These are phyloP conservation scores for Cladosporium austrohemisphaericum DNA, from an alignment of 2,329 filamentous ascomycete genomes.

Conservation along the genomic window DNA sequence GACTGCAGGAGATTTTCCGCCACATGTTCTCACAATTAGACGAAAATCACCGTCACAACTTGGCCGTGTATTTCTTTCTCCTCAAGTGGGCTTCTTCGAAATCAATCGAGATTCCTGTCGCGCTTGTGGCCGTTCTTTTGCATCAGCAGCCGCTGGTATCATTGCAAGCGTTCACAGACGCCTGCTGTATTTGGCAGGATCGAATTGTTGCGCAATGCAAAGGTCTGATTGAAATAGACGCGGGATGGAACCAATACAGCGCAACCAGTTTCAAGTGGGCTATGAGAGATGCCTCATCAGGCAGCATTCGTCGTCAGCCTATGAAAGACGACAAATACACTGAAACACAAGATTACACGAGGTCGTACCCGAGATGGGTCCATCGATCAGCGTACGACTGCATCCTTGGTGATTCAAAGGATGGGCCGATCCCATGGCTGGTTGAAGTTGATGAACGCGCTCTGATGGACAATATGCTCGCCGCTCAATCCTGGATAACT, in stretches of 20 bases:
- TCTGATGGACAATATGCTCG: too few relatives aligned
- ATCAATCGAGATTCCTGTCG: neutral
- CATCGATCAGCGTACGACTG: slow-evolving; percentile 10
- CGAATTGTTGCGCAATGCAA: neutral
- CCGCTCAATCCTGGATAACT: too few relatives aligned
- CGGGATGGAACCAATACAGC: too few relatives aligned
- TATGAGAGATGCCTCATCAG: neutral
- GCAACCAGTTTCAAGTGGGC: neutral
- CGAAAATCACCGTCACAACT: neutral
- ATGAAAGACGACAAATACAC: neutral
- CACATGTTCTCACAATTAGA: neutral
- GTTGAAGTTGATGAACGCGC: too few relatives aligned
- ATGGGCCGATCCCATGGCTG: too few relatives aligned
- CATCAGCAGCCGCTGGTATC: neutral
- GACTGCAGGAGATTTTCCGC: neutral
- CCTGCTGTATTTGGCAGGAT: neutral
- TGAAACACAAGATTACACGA: neutral
- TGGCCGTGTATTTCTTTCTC: neutral
- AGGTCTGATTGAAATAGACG: neutral
- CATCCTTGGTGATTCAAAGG: too few relatives aligned
- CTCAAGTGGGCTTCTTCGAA: neutral
- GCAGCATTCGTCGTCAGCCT: neutral
- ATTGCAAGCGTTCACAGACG: neutral
- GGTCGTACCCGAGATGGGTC: neutral
- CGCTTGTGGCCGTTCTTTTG: neutral